Percentiles rank a stretch among this genome's conserved stretches.
These are phyloP conservation scores for Cucurbita argyrosperma DNA, from an alignment of 306 rosid species.

Conservation along the genomic window DNA sequence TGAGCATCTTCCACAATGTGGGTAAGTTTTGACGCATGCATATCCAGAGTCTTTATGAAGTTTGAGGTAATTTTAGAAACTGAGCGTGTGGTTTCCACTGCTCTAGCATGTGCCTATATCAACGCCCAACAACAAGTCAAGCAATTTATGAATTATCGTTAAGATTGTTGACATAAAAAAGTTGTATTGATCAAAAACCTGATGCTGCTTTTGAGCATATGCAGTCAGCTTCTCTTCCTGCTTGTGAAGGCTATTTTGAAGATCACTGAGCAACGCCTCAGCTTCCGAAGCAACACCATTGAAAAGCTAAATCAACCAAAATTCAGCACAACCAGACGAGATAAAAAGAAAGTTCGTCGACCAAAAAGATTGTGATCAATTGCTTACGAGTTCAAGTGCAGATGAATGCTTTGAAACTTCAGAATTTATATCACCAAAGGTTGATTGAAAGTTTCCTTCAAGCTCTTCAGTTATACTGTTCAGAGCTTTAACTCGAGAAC, in stretches of 20 bases:
- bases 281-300: constrained; percentile 93
- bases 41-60: constrained; percentile 71
- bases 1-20: constrained; percentile 80
- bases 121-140: neutral
- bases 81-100: constrained; percentile 68
- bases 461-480: constrained; percentile 73
- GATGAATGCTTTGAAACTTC: constrained; percentile 90
- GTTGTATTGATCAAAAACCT: constrained; percentile 29
- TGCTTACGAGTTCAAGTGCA: constrained; percentile 74
- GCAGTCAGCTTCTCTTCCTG: constrained; percentile 77
- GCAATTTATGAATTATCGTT: neutral
- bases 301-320: constrained; percentile 53
- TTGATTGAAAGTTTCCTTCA: constrained; percentile 65
- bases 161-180: neutral
- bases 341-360: neutral
- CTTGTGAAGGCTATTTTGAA: constrained; percentile 74
- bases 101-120: constrained; percentile 80
- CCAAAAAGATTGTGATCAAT: neutral
- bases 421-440: constrained; percentile 61
- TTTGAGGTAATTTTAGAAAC: constrained; percentile 75
- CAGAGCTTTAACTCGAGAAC: constrained; percentile 72
- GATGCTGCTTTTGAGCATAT: constrained; percentile 80
- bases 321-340: constrained; percentile 10
- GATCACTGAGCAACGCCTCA: constrained; percentile 67
- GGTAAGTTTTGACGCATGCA: constrained; percentile 71